A percentile compares a stretch with the other conserved stretches of the same genome.
phyloP scores from a whole-genome alignment of 306 rosid genomes.

The Casuarina glauca region DNA sequence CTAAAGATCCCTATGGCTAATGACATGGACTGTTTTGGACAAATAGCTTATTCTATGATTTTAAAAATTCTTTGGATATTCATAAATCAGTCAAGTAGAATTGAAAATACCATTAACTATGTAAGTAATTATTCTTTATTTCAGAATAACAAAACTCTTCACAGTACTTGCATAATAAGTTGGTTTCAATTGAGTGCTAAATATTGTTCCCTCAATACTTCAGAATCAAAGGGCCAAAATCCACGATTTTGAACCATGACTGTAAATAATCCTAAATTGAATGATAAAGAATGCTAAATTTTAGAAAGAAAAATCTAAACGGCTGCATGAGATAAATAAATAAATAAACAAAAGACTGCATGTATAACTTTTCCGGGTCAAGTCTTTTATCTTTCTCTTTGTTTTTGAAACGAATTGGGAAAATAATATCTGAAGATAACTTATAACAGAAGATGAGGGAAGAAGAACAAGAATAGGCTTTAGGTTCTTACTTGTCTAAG shows the following conservation, averaged over 20 bases:
- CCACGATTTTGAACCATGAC: not conserved
- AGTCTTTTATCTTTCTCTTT: not conserved
- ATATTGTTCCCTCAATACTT: not conserved
- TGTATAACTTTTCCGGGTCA: not conserved
- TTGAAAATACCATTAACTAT: too few relatives aligned
- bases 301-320: not conserved
- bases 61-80: too few relatives aligned
- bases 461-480: not conserved
- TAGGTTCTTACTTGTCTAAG: conserved; percentile 82
- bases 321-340: too few relatives aligned
- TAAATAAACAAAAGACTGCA: not conserved
- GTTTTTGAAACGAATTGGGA: not conserved
- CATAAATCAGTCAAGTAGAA: too few relatives aligned
- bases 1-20: too few relatives aligned
- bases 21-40: too few relatives aligned
- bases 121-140: too few relatives aligned
- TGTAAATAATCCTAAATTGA: not conserved
- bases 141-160: too few relatives aligned
- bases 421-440: not conserved
- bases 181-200: not conserved
- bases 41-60: too few relatives aligned
- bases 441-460: not conserved
- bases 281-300: not conserved
- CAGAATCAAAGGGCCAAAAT: not conserved
- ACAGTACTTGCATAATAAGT: conserved; percentile 1